These are phyloP conservation scores for Mychonastes homosphaera DNA, from an alignment of 139 green algal genomes.

Conservation along the genomic window DNA sequence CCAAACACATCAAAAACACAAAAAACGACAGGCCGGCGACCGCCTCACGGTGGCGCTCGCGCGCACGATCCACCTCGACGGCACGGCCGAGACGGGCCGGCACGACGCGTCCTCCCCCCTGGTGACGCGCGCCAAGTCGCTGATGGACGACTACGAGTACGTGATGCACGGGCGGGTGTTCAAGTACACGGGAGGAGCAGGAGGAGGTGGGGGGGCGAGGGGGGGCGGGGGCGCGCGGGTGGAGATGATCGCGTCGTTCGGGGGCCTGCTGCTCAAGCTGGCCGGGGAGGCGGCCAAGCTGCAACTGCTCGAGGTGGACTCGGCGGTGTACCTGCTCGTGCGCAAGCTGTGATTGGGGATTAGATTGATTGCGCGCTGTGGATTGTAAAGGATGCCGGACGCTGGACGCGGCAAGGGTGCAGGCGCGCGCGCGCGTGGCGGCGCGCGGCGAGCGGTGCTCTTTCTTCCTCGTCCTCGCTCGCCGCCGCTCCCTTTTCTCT, in stretches of 20 bases:
- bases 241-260: conserved; percentile 73
- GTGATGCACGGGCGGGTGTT: conserved; percentile 89
- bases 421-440: neutral
- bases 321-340: conserved; percentile 80
- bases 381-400: neutral
- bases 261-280: conserved; percentile 88
- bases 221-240: conserved; percentile 9
- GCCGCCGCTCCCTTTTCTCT: neutral
- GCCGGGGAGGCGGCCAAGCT: conserved; percentile 74
- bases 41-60: conserved; percentile 80
- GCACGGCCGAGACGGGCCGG: conserved; percentile 33
- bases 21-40: conserved; percentile 39
- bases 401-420: neutral
- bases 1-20: neutral
- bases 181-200: conserved; percentile 58
- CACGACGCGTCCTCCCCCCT: conserved; percentile 31
- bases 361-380: neutral
- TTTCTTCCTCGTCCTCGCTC: too few relatives aligned
- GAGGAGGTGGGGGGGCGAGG: conserved; percentile 2
- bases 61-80: conserved; percentile 69
- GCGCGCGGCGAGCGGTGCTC: too few relatives aligned
- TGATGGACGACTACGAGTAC: conserved; percentile 93
- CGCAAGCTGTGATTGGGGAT: conserved; percentile 54
- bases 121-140: conserved; percentile 41
- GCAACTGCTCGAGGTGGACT: conserved; percentile 74